These are phyloP conservation scores for Rhynchosporium secalis DNA, from an alignment of 2,329 filamentous ascomycete genomes.

Conservation along the genomic window DNA sequence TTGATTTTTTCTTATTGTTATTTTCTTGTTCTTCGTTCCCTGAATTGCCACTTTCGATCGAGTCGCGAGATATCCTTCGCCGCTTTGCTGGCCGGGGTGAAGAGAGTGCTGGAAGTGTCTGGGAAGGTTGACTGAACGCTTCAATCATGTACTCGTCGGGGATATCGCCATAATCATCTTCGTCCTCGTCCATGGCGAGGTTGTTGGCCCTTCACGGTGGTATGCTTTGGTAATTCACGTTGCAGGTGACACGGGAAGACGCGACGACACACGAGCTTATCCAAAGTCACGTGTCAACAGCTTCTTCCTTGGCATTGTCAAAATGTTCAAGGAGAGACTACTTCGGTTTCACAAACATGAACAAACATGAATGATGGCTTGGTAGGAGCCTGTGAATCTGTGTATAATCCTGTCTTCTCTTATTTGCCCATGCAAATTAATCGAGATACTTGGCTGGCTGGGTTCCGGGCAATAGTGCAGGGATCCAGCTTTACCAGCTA, in stretches of 20 bases:
- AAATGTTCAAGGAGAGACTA: too few relatives aligned
- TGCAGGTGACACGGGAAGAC: neutral
- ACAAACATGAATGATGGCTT: too few relatives aligned
- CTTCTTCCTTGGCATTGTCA: neutral
- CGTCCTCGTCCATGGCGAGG: constrained; percentile 38
- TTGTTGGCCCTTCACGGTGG: constrained; percentile 9
- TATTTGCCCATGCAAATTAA: too few relatives aligned
- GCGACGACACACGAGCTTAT: neutral
- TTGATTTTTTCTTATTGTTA: constrained; percentile 33
- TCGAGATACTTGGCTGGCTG: too few relatives aligned
- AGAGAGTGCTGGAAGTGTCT: constrained; percentile 38
- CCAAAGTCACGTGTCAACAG: constrained; percentile 1
- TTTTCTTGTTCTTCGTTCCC: constrained; percentile 30
- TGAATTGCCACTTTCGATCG: constrained; percentile 19
- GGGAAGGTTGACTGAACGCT: constrained; percentile 52
- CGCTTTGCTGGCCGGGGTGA: constrained; percentile 6
- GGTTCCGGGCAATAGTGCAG: too few relatives aligned
- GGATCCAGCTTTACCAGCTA: too few relatives aligned
- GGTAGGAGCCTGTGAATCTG: too few relatives aligned
- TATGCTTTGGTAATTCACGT: neutral
- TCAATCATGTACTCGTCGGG: constrained; percentile 66
- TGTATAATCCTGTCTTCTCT: too few relatives aligned
- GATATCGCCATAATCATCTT: constrained; percentile 64
- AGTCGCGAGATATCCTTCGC: constrained; percentile 24
- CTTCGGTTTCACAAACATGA: too few relatives aligned